Conservation (phyloP, 108 stramenopile genomes). For the Conticribra weissflogii region DNA sequence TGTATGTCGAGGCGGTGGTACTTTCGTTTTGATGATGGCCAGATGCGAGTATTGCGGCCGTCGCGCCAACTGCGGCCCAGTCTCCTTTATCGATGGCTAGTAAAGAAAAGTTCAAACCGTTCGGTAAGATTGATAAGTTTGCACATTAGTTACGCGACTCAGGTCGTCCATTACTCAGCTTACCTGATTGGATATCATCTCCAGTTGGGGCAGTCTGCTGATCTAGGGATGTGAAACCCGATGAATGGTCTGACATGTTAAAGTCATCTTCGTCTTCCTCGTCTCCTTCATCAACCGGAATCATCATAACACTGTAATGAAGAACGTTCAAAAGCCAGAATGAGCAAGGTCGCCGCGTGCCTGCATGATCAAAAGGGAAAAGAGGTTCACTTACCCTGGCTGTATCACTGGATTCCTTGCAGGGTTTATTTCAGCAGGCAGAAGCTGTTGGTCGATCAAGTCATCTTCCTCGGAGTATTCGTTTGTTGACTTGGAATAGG, state of each 20-base stretch:
- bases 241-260: conserved; percentile 19
- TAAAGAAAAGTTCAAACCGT: not conserved
- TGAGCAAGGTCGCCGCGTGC: not conserved
- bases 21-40: too few relatives aligned
- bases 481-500: conserved; percentile 8
- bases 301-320: conserved; percentile 31
- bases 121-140: not conserved
- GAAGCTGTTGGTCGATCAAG: conserved; percentile 22
- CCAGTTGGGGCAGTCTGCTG: conserved; percentile 16
- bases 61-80: conserved; percentile 88
- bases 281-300: conserved; percentile 21
- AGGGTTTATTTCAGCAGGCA: conserved; percentile 20
- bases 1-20: too few relatives aligned
- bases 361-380: not conserved
- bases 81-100: conserved; percentile 80
- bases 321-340: not conserved
- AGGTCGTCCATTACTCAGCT: too few relatives aligned
- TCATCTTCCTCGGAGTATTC: conserved; percentile 10
- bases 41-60: conserved; percentile 81
- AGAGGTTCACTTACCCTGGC: conserved; percentile 14
- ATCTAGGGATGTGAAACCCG: not conserved
- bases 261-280: conserved; percentile 5
- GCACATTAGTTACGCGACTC: too few relatives aligned
- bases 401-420: conserved; percentile 34
- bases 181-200: conserved; percentile 56